Evolutionary conservation across 2,329 filamentous ascomycete species (phyloP), one percentile per base, ranked within the genome.

Genomic region (Aspergillus bombycis): DNA sequence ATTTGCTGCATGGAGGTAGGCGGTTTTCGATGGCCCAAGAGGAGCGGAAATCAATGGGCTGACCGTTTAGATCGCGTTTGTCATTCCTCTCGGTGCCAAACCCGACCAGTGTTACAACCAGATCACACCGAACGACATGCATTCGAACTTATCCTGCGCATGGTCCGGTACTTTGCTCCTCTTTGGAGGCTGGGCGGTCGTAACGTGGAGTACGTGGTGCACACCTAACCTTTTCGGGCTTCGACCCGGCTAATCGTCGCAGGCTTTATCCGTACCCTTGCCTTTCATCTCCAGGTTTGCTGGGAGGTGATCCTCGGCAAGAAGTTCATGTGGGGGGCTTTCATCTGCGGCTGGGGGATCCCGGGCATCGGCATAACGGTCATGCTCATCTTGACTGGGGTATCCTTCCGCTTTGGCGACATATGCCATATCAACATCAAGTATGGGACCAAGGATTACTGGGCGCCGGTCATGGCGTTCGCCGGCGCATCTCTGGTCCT

Each of bases 221-320:
- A 10, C 1, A 16, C 10, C n/a, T n/a, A 60, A 41, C 9, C 46
- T 16, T 19, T 54, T 36, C 7, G 16, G 52, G 23, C 1, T 11
- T 30, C 36, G 14, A 23, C 23, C 23, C 32, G n/a, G 50, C 59
- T 60, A 41, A 62, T 16, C 23, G 32, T 21, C 43, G 3, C n/a
- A 75, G 88, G 94, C 67, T 96, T 97, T 75, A 85, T 97, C 64
- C 89, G 95, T 67, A 91, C 94, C 0, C 81, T 98, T 38, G 96
- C 93, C 5, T 89, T 99, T 71, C 95, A 99, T 78, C 88, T 99
- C 30, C 95, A 98, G 78, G 97, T 99, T 68, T 97, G 94, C 82
- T 99, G 95, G 95, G 93, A 98, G 77, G 85, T 96, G 38, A 88
- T 94, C 9, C 91, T 96, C 4, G 95, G 95, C 45, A 87, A 89